Evolutionary conservation across 2,329 filamentous ascomycete genomes (phyloP).

Genomic region (Hypoxylon sp.): DNA sequence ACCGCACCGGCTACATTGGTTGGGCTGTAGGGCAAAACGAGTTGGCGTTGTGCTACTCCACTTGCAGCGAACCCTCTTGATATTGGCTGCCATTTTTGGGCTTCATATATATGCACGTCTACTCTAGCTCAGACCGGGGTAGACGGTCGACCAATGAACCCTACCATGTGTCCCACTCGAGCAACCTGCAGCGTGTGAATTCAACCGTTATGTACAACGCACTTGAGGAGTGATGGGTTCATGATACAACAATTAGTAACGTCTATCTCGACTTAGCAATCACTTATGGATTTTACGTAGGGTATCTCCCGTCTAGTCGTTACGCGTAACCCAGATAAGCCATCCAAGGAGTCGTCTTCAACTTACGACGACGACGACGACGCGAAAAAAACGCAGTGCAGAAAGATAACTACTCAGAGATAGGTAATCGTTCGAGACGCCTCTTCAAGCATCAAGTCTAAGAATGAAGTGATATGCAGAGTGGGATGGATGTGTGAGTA

Average conservation of each 20-base stretch:
- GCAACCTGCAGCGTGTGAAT: constrained; percentile 27
- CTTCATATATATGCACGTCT: constrained; percentile 18
- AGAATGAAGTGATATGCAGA: constrained; percentile 3
- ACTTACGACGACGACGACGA: no score
- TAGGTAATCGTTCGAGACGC: no score
- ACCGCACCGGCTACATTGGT: constrained; percentile 24
- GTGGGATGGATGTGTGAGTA: constrained; percentile 18
- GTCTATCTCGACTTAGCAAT: no score
- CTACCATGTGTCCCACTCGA: constrained; percentile 13
- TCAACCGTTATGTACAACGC: constrained; percentile 34
- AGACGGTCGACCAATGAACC: constrained; percentile 11
- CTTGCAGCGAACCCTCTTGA: constrained; percentile 28
- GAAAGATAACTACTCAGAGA: constrained; percentile 5
- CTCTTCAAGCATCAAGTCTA: constrained; percentile 17
- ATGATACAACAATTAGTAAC: constrained; percentile 11
- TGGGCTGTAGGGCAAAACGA: constrained; percentile 30
- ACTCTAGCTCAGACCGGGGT: constrained; percentile 15
- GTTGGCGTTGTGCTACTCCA: constrained; percentile 31
- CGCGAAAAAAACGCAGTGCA: no score
- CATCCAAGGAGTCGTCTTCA: no score
- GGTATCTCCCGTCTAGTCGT: no score
- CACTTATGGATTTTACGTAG: neutral
- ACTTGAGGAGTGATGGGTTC: constrained; percentile 18
- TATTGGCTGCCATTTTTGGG: constrained; percentile 28
- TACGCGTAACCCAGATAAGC: no score